A percentile compares a stretch with the other conserved stretches of the same genome.
phyloP scores from a whole-genome alignment of 495 filamentous ascomycete genomes.

The Daldinia loculata region DNA sequence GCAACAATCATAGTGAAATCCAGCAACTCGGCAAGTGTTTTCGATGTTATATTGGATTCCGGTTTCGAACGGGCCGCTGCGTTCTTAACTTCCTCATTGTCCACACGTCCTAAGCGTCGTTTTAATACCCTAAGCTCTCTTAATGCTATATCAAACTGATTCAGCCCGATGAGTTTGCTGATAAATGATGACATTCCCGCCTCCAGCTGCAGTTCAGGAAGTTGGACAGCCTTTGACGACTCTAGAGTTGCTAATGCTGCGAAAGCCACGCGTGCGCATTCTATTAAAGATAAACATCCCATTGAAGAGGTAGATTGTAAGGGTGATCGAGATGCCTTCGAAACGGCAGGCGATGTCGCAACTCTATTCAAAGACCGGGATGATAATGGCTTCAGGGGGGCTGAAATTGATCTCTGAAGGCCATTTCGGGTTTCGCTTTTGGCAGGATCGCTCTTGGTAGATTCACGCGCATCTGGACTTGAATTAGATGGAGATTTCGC shows the following conservation, averaged over 20 bases:
- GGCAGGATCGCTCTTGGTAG: constrained; percentile 42
- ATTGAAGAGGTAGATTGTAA: constrained; percentile 31
- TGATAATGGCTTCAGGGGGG: constrained; percentile 60
- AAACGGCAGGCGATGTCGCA: constrained; percentile 53
- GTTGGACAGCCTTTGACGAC: constrained; percentile 52
- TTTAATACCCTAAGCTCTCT: constrained; percentile 80
- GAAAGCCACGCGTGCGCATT: constrained; percentile 81
- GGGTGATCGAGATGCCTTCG: constrained; percentile 20
- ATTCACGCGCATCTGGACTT: constrained; percentile 41
- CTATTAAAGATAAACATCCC: constrained; percentile 62
- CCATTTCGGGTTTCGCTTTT: constrained; percentile 50
- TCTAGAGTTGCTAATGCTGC: constrained; percentile 71
- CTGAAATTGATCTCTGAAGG: constrained; percentile 57
- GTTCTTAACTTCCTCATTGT: constrained; percentile 44
- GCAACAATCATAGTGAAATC: constrained; percentile 59
- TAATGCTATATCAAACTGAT: constrained; percentile 76
- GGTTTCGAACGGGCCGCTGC: constrained; percentile 22
- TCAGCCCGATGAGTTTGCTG: constrained; percentile 74
- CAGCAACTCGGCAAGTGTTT: constrained; percentile 68
- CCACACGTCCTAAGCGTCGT: constrained; percentile 62
- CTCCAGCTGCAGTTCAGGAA: constrained; percentile 79
- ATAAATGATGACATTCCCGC: constrained; percentile 81
- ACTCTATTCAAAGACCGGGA: constrained; percentile 63
- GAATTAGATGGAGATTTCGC: constrained; percentile 58
- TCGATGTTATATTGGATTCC: constrained; percentile 50